Evolutionary conservation across 2,329 filamentous ascomycete genomes (phyloP).

Genomic region (Fusarium austroafricanum): DNA sequence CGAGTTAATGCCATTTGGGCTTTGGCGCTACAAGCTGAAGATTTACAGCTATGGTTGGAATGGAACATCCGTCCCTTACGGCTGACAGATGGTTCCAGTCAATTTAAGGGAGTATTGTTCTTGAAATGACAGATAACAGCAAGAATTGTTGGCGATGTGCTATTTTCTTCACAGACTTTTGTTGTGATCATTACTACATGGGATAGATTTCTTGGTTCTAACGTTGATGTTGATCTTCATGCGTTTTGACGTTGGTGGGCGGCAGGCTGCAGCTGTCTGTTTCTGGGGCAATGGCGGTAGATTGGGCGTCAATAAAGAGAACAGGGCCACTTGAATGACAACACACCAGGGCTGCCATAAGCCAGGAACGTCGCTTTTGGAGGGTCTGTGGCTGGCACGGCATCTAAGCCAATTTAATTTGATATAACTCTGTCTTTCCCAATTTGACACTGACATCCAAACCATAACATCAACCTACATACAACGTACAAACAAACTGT

Average conservation of each 20-base stretch:
- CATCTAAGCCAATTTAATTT: conserved; percentile 8
- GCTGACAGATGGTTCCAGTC: conserved; percentile 6
- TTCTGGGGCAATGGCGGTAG: conserved; percentile 47
- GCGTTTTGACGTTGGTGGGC: conserved; percentile 18
- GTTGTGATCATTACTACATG: not conserved
- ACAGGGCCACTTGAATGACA: conserved; percentile 35
- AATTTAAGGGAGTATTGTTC: not conserved
- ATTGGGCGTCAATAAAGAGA: conserved; percentile 47
- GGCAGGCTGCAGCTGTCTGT: conserved; percentile 37
- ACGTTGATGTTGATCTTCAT: conserved; percentile 18
- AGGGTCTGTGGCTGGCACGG: conserved; percentile 27
- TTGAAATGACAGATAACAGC: not conserved
- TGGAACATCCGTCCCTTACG: conserved; percentile 11
- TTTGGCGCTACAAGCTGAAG: conserved; percentile 8
- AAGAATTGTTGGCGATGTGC: not conserved
- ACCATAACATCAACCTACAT: not conserved
- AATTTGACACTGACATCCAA: conserved; percentile 12
- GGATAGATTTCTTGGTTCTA: not conserved
- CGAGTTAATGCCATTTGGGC: conserved; percentile 2
- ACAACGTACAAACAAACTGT: not conserved
- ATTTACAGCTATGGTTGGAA: conserved; percentile 4
- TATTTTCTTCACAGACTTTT: not conserved
- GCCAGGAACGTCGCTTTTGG: conserved; percentile 6
- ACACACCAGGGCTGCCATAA: conserved; percentile 29
- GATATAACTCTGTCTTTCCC: conserved; percentile 17